Conservation (phyloP, 495 filamentous ascomycete species). For the Lentithecium fluviatile region DNA sequence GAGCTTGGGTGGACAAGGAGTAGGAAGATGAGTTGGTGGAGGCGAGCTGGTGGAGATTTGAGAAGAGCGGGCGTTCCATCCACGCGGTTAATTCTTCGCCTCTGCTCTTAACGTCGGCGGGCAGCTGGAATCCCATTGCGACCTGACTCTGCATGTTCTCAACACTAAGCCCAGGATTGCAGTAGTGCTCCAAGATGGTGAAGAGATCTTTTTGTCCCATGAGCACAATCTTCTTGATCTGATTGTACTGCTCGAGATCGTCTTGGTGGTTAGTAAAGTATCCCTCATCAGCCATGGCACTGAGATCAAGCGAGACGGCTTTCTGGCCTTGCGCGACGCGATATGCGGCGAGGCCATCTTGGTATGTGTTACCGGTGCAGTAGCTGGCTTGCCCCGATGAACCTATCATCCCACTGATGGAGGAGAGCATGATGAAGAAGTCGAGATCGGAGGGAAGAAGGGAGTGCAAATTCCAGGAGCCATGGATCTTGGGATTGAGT, state of each 20-base stretch:
- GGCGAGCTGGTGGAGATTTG: not conserved
- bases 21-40: not conserved
- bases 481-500: not conserved
- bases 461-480: constrained; percentile 14
- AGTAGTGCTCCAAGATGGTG: constrained; percentile 1
- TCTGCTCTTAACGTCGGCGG: not conserved
- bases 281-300: constrained; percentile 1
- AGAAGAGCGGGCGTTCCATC: constrained; percentile 4
- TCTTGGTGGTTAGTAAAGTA: constrained; percentile 13
- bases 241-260: too few relatives aligned
- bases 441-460: constrained; percentile 11
- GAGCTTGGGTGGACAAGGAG: not conserved
- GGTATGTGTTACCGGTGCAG: constrained; percentile 2
- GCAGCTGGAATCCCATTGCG: not conserved
- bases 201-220: constrained; percentile 10
- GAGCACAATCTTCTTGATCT: not conserved
- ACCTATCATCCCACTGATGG: constrained; percentile 23
- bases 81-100: not conserved
- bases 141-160: constrained; percentile 1
- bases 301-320: not conserved
- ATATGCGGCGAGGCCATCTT: constrained; percentile 2
- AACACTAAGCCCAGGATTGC: not conserved
- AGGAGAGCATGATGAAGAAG: constrained; percentile 31
- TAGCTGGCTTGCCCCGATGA: constrained; percentile 18
- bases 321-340: not conserved